These are phyloP conservation scores for Aspergillus sp. DNA, from an alignment of 2,329 filamentous ascomycete species.

Conservation along the genomic window DNA sequence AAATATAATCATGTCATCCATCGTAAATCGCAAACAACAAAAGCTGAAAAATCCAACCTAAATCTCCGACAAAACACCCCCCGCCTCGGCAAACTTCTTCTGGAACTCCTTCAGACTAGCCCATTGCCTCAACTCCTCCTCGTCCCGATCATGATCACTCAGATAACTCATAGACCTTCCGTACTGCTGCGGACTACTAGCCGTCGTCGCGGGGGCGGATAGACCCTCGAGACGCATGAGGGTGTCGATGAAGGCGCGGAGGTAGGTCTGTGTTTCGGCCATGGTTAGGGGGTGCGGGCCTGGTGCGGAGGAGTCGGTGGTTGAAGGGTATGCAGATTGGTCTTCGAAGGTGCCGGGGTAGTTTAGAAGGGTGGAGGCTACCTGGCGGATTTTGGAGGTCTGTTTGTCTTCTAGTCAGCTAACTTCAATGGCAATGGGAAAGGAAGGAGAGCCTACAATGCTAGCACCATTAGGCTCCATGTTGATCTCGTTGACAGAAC, in stretches of 20 bases:
- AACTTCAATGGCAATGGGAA: background rate
- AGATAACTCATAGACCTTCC: constrained; percentile 31
- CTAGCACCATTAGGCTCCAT: constrained; percentile 67
- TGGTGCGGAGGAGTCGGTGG: constrained; percentile 7
- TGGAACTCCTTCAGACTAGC: constrained; percentile 74
- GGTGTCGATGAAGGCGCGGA: constrained; percentile 66
- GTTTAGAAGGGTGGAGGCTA: constrained; percentile 72
- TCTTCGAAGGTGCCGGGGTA: constrained; percentile 42
- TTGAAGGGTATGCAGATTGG: constrained; percentile 32
- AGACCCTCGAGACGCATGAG: constrained; percentile 66
- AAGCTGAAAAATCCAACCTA: background rate
- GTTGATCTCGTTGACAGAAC: constrained; percentile 73
- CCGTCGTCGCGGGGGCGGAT: constrained; percentile 20
- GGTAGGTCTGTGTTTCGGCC: constrained; percentile 61
- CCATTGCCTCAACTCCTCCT: constrained; percentile 70
- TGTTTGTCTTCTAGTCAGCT: constrained; percentile 19
- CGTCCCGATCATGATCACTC: constrained; percentile 55
- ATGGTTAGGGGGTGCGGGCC: constrained; percentile 25
- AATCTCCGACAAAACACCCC: constrained; percentile 39
- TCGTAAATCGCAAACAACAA: background rate
- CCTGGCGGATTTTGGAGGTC: constrained; percentile 78
- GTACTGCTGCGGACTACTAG: constrained; percentile 37
- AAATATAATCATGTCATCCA: background rate
- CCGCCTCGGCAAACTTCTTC: constrained; percentile 60
- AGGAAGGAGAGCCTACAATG: constrained; percentile 47